These are phyloP conservation scores for Rubia yunnanensis DNA, from an alignment of 257 asterid species.

Conservation along the genomic window DNA sequence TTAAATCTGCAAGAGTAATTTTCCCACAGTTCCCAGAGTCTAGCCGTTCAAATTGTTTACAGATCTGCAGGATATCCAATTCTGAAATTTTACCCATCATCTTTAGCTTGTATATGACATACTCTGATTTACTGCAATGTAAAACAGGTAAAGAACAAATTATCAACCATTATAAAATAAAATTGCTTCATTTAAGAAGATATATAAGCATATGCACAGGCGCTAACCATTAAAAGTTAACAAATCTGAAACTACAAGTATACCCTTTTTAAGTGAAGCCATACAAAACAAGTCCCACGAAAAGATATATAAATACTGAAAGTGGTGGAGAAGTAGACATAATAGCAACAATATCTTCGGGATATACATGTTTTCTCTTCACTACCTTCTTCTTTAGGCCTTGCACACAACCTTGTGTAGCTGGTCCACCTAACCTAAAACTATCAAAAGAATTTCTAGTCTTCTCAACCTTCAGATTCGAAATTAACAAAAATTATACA, in stretches of 20 bases:
- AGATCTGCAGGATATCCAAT: slow-evolving; percentile 57
- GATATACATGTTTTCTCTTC: not conserved
- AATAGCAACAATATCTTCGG: not conserved
- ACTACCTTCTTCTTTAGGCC: not conserved
- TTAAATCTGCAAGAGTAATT: slow-evolving; percentile 79
- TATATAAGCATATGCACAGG: not conserved
- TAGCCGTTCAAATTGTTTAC: slow-evolving; percentile 71
- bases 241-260: not conserved
- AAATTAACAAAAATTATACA: not conserved
- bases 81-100: slow-evolving; percentile 77
- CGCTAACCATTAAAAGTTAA: not conserved
- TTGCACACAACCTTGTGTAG: not conserved
- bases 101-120: slow-evolving; percentile 81
- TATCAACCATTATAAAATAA: not conserved
- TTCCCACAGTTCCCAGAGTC: slow-evolving; percentile 83
- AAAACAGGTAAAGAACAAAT: not conserved
- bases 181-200: not conserved
- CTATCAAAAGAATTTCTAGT: not conserved
- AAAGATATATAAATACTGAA: not conserved
- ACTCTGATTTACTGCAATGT: slow-evolving; percentile 76
- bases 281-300: not conserved
- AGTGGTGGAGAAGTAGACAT: not conserved
- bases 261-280: not conserved
- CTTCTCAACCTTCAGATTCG: not conserved
- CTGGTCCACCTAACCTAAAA: not conserved